Evolutionary conservation across 257 asterid species (phyloP), one percentile per base, ranked within the genome.

Genomic region (Nicotiana undulata): DNA sequence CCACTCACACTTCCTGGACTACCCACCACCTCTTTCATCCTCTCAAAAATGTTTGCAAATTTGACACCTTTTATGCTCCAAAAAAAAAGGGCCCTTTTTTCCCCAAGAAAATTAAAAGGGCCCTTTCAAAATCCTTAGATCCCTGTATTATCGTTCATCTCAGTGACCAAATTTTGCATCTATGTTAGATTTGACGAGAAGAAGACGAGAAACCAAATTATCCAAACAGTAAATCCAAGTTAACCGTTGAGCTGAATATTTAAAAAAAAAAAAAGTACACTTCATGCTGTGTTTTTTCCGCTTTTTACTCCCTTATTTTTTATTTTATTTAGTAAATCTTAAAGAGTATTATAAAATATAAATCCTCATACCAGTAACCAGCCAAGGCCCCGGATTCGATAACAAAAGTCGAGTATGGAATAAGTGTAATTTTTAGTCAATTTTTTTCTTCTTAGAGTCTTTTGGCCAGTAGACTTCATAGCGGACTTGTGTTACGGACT

Each of bases 1-100:
- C 98, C 97, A 86, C 90, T 88, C 74, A 86, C 89, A 66, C 89
- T 90, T 22, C 98, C 99, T 22, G 98, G 97, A 80, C 97, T 89
- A 77, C 98, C 99, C 53, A 88, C 63, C 83, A 92, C 85, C 79
- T 88, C 91, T 90, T 93, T 93, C 99, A 95, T 95, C 77, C 75
- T 61, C 84, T 76, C 11, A 63, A 83, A 61, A 26, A 52, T 26
- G 7, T 26, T 32, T 66, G 26, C 60, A 58, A 74, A 59, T 61
- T 22, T 32, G 22, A 46, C 81, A 81, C 46, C 77, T 58, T 59
- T 67, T 77, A 8, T 53, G 12, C 81, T 55, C 76, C 72, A 26
- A 26, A 26, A 51, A 70, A 80, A 55, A 75, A 52, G 85, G 88
- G 85, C 88, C 89, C 86, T 83, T 82, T 81, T 59, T 76, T 1